These are phyloP conservation scores for Babesia ovis DNA, from an alignment of 169 alveolate genomes.

Conservation along the genomic window DNA sequence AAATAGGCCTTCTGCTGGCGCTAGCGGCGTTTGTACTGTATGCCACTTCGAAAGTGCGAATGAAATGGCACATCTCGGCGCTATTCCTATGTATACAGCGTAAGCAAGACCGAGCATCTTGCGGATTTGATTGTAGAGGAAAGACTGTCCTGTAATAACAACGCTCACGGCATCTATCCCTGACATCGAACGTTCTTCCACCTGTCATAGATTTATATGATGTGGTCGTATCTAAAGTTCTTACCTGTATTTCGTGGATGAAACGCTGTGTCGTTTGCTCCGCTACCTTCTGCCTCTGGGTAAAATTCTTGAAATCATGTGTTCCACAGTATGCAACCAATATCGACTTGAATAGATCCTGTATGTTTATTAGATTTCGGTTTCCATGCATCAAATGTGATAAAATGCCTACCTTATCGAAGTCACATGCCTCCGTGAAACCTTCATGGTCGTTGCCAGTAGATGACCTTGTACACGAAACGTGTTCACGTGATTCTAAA, in stretches of 20 bases:
- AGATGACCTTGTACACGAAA: conserved; percentile 16
- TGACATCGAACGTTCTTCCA: background rate
- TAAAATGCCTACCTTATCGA: conserved; percentile 45
- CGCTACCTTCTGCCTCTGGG: conserved; percentile 69
- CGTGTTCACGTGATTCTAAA: conserved; percentile 10
- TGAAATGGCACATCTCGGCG: conserved; percentile 73
- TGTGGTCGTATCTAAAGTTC: conserved; percentile 10
- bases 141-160: conserved; percentile 80
- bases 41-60: conserved; percentile 61
- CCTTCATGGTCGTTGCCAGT: conserved; percentile 33
- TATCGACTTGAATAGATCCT: conserved; percentile 59
- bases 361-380: background rate
- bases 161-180: conserved; percentile 64
- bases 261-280: conserved; percentile 76
- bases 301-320: conserved; percentile 80
- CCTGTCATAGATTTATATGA: background rate
- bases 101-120: conserved; percentile 80
- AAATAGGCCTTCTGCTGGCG: conserved; percentile 78
- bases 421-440: conserved; percentile 56
- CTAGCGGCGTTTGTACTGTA: conserved; percentile 55
- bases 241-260: conserved; percentile 72
- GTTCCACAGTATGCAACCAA: conserved; percentile 73
- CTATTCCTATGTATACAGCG: conserved; percentile 77
- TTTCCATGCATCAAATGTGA: background rate
- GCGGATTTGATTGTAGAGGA: conserved; percentile 81